Base-by-base conservation (phyloP, 768 basidiomycete genomes). In the Lentinula sp. region DNA sequence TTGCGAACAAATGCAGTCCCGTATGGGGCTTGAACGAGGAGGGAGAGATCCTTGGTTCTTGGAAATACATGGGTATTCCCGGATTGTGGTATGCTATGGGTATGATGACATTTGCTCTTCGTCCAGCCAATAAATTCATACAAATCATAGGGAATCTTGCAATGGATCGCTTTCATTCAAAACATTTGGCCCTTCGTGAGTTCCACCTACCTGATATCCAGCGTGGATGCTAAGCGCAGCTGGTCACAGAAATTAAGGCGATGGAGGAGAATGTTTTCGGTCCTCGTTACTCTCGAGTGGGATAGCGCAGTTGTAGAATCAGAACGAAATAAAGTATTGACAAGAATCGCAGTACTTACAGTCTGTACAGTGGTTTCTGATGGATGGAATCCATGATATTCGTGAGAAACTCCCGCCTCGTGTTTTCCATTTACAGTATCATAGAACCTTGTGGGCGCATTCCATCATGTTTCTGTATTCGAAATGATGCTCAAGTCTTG, bases 1-100 rank as follows among this genome's bases (percentile, higher is more conserved):
- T 81, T 6, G 76, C 71, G 1, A 64, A 70, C 60, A 71, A 74
- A 70, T 71, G 85, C 64, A 77, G 80, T 61, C 73, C 73, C 11
- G 69, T 88, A 11, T 84, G 87, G 87, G 83, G 88, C 31, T 64
- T 90, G 51, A 77, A 87, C 70, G 66, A 71, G 15, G 87, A 94
- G 73, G 86, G 87, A 15, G 87, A 89, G 67, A 68, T 85, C 15
- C 72, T 76, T 35, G 80, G 81, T 0, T 69, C 69, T 6, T 83
- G 75, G 74, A 74, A 80, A 9, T 79, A 82, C 61, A 64, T 82
- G 16, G 85, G 85, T 18, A 70, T 82, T 2, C 75, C 75, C 13
- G 78, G 80, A 40, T 57, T 85, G 28, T 89, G 86, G 84, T 80
- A 74, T 65, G 11, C n/a, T n/a, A n/a, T 63, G 39, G 50, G 48